These are phyloP conservation scores for Parasarocladium wereldwijsianum DNA, from an alignment of 2,329 filamentous ascomycete species.

Conservation along the genomic window DNA sequence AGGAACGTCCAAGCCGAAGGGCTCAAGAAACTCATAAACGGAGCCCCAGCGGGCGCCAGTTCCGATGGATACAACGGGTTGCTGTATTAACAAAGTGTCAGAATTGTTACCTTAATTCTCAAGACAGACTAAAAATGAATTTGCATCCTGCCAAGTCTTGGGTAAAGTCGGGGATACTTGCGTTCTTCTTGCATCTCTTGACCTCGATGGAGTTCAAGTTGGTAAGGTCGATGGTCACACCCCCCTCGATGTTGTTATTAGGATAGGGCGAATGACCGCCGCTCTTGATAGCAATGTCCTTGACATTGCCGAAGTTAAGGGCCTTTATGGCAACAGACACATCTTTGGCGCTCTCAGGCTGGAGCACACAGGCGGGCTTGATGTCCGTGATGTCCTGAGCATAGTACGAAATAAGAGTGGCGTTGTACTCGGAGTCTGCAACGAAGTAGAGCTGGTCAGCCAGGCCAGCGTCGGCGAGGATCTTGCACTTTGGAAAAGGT, in stretches of 20 bases:
- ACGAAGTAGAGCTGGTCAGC: neutral
- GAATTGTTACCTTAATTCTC: no score
- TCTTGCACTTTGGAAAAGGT: neutral
- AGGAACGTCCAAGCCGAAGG: conserved; percentile 21
- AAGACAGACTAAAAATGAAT: no score
- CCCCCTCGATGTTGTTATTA: neutral
- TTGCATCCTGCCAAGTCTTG: no score
- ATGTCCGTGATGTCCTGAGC: neutral
- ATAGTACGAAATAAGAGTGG: neutral
- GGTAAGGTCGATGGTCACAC: neutral
- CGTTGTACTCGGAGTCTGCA: neutral
- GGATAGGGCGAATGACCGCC: neutral
- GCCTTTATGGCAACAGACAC: neutral
- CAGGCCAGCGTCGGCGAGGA: neutral
- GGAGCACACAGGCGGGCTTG: neutral
- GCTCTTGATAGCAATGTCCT: neutral
- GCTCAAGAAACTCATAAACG: conserved; percentile 12
- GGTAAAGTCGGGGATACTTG: no score
- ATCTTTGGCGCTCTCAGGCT: neutral
- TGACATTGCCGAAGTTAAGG: neutral
- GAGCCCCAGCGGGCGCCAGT: conserved; percentile 28
- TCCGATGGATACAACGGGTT: no score
- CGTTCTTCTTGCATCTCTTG: no score
- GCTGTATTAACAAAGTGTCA: no score
- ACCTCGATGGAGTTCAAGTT: neutral